Evolutionary conservation across 2,329 filamentous ascomycete genomes (phyloP).

Genomic region (Penicillium sp.): DNA sequence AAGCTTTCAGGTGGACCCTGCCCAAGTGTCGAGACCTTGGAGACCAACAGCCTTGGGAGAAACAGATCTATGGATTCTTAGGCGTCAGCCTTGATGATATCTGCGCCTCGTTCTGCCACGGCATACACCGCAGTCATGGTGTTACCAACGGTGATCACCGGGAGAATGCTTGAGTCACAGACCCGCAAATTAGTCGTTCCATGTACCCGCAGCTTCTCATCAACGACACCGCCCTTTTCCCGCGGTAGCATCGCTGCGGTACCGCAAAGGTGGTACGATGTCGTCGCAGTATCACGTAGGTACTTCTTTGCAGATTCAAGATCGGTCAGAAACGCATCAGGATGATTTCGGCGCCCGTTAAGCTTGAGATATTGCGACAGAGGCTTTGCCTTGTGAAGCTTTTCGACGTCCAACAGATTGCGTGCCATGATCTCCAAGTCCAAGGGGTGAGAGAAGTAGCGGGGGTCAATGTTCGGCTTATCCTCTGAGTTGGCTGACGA

Average conservation of each 20-base stretch:
- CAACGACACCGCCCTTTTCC: not conserved
- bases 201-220: not conserved
- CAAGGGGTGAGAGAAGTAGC: not conserved
- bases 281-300: not conserved
- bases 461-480: conserved; percentile 5
- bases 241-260: not conserved
- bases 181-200: not conserved
- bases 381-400: not conserved
- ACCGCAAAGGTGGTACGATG: not conserved
- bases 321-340: conserved; percentile 4
- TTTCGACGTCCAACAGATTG: not conserved
- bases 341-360: conserved; percentile 2
- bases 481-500: not conserved
- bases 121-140: not conserved
- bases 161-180: not conserved
- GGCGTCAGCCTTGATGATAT: not conserved
- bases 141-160: not conserved
- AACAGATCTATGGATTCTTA: too few species aligned
- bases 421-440: not conserved
- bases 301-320: conserved; percentile 12
- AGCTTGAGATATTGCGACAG: conserved; percentile 7
- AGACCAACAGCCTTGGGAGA: too few species aligned
- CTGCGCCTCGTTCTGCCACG: not conserved
- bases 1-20: too few species aligned
- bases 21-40: too few species aligned